Percentiles rank a stretch among this genome's conserved stretches.
phyloP scores from a whole-genome alignment of 2,329 filamentous ascomycete genomes.

The Mariannaea sp. region DNA sequence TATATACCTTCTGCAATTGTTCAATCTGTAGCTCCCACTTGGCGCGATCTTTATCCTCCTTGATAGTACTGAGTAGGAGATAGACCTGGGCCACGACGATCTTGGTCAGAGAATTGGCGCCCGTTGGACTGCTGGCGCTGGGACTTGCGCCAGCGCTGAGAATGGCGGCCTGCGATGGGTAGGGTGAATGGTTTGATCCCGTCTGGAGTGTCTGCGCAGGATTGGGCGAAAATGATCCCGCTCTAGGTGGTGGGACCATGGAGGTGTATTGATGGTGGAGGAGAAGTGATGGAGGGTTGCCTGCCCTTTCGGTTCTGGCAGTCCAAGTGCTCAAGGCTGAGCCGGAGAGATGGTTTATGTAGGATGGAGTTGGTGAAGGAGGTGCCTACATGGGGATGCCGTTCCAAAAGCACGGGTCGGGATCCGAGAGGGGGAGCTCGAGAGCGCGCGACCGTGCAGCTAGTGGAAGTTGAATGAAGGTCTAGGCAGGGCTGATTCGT shows the following conservation, averaged over 20 bases:
- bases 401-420: constrained; percentile 23
- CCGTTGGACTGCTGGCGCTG: constrained; percentile 66
- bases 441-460: constrained; percentile 32
- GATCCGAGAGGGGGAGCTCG: constrained; percentile 22
- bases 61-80: constrained; percentile 90
- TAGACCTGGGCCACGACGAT: constrained; percentile 96
- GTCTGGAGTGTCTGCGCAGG: constrained; percentile 62
- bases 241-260: constrained; percentile 65
- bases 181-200: constrained; percentile 59
- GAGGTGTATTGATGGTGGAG: constrained; percentile 47
- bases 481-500: constrained; percentile 30
- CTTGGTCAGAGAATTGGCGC: constrained; percentile 75
- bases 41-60: constrained; percentile 85
- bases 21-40: constrained; percentile 94
- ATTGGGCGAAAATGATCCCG: constrained; percentile 68
- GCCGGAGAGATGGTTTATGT: constrained; percentile 35
- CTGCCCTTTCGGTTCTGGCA: constrained; percentile 45
- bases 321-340: constrained; percentile 40
- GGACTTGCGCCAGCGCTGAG: constrained; percentile 65
- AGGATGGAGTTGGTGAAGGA: constrained; percentile 32
- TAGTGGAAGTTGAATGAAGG: constrained; percentile 23
- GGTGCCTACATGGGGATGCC: constrained; percentile 44
- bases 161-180: constrained; percentile 61
- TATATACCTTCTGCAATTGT: constrained; percentile 84
- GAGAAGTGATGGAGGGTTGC: constrained; percentile 41